phyloP scores from a whole-genome alignment of 176 grass and related monocot species.

The Musa troglodytarum region DNA sequence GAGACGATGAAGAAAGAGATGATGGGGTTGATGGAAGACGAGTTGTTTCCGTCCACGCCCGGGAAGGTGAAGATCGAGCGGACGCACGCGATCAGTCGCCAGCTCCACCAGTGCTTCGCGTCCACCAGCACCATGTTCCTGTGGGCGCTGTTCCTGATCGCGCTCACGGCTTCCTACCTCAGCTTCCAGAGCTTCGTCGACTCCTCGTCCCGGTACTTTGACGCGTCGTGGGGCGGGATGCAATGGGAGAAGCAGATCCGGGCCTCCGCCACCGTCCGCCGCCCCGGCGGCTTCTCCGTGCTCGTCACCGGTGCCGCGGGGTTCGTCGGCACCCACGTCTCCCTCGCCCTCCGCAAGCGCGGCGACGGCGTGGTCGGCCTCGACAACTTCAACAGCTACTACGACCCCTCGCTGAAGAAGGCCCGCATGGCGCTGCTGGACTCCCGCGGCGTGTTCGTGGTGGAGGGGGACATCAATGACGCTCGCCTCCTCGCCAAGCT shows the following conservation, averaged over 20 bases:
- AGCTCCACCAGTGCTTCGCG: conserved; percentile 5
- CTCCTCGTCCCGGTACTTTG: neutral
- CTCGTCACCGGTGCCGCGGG: conserved; percentile 35
- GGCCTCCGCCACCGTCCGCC: conserved; percentile 15
- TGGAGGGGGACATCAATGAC: conserved; percentile 42
- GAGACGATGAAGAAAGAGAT: neutral
- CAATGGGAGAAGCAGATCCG: conserved; percentile 34
- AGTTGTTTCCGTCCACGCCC: neutral
- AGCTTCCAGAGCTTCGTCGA: conserved; percentile 13
- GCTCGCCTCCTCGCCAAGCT: conserved; percentile 26
- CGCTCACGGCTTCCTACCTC: conserved; percentile 4
- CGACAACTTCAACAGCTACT: conserved; percentile 40
- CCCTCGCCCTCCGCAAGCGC: neutral
- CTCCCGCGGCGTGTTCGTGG: conserved; percentile 29
- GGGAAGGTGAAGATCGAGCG: conserved; percentile 11
- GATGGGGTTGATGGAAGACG: conserved; percentile 9
- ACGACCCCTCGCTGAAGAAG: conserved; percentile 38
- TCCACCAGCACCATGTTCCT: conserved; percentile 12
- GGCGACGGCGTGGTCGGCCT: conserved; percentile 34
- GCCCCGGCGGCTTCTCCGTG: conserved; percentile 24
- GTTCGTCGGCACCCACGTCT: conserved; percentile 34
- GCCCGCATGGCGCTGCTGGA: conserved; percentile 27
- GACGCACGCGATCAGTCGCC: conserved; percentile 1
- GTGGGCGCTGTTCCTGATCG: conserved; percentile 7
- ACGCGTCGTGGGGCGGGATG: conserved; percentile 9